Evolutionary conservation across 805 yeast genomes (phyloP).

Genomic region (Tetrapisispora phaffii): DNA sequence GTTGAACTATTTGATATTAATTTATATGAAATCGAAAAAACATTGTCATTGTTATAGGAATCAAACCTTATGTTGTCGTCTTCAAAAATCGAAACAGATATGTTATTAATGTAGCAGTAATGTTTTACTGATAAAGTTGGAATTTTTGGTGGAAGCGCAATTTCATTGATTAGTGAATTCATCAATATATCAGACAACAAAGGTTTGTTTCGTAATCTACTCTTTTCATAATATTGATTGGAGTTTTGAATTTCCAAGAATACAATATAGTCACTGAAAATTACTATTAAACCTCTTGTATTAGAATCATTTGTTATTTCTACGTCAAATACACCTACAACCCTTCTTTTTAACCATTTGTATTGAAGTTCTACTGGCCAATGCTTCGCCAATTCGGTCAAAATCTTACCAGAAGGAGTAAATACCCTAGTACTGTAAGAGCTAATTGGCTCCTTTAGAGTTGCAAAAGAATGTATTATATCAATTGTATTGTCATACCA

Average conservation of each 20-base stretch:
- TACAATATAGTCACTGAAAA: conserved; percentile 73
- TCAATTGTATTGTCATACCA: conserved; percentile 46
- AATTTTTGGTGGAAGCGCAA: conserved; percentile 53
- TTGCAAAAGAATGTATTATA: conserved; percentile 77
- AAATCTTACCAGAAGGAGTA: conserved; percentile 83
- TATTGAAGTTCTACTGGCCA: conserved; percentile 86
- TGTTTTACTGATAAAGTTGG: conserved; percentile 61
- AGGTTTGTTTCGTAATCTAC: conserved; percentile 29
- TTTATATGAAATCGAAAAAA: conserved; percentile 20
- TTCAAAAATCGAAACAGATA: conserved; percentile 38
- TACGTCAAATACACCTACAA: conserved; percentile 62
- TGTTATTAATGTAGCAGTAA: conserved; percentile 55
- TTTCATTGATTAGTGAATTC: conserved; percentile 84
- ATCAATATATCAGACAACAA: conserved; percentile 69
- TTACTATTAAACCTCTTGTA: conserved; percentile 46
- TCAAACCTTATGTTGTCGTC: conserved; percentile 24
- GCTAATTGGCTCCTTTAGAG: conserved; percentile 32
- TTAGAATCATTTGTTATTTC: conserved; percentile 27
- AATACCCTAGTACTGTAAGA: conserved; percentile 59
- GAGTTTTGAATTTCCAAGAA: conserved; percentile 48
- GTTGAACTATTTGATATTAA: conserved; percentile 30
- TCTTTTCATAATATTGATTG: conserved; percentile 17
- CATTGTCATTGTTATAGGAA: conserved; percentile 12
- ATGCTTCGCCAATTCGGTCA: conserved; percentile 70
- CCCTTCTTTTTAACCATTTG: conserved; percentile 82